Percentiles rank a stretch among this genome's conserved stretches.
These are phyloP conservation scores for Aspergillus uvarum DNA, from an alignment of 2,329 filamentous ascomycete species.

Conservation along the genomic window DNA sequence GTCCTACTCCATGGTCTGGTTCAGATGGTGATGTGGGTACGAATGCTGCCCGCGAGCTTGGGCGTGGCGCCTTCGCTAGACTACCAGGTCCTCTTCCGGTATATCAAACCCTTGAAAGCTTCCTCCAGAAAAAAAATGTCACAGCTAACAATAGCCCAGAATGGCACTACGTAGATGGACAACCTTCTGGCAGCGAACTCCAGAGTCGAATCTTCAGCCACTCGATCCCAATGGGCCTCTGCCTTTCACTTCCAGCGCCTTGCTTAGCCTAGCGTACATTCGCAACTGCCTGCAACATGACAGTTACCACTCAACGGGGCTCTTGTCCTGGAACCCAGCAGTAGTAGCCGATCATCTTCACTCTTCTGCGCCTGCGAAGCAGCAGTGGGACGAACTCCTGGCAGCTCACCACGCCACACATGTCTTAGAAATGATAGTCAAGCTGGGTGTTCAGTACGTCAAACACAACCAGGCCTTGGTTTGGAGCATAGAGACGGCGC, in stretches of 20 bases:
- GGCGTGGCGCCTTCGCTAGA: not conserved
- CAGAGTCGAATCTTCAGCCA: constrained; percentile 11
- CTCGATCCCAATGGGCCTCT: constrained; percentile 9
- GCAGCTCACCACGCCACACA: constrained; percentile 1
- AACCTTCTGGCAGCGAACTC: constrained; percentile 7
- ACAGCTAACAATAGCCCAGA: not conserved
- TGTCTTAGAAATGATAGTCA: not conserved
- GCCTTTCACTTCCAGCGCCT: constrained; percentile 9
- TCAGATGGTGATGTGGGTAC: constrained; percentile 4
- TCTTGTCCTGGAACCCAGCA: not conserved
- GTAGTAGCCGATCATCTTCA: not conserved
- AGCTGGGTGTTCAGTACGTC: constrained; percentile 5
- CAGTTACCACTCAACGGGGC: not conserved
- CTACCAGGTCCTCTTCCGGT: not conserved
- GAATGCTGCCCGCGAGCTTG: not conserved
- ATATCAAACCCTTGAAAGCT: not conserved
- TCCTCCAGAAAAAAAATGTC: not conserved
- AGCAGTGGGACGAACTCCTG: not conserved
- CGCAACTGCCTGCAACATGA: not conserved
- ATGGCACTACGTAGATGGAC: constrained; percentile 6
- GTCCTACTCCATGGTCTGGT: constrained; percentile 6
- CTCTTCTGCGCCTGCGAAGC: not conserved
- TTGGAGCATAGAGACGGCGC: constrained; percentile 2
- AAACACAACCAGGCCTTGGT: constrained; percentile 1
- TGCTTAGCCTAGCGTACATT: constrained; percentile 9